Base-by-base conservation (phyloP, 192 early-diverging fungal genomes). In the Diversispora epigaea region DNA sequence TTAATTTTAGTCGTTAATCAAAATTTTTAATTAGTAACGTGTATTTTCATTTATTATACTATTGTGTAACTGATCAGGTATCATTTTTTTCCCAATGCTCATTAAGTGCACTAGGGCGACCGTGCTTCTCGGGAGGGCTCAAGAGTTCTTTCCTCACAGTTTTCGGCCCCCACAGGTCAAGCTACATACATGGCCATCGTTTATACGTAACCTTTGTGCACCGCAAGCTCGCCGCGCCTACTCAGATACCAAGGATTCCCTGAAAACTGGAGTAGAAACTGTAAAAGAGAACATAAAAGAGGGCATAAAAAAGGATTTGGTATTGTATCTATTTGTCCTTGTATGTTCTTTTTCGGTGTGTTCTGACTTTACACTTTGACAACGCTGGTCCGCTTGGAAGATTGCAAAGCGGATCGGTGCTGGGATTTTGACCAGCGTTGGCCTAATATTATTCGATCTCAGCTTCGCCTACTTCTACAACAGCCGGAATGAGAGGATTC, bases 251-350 rank as follows among this genome's bases (percentile, higher is more conserved):
- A 67, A 44, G 44, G 65, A 67, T 67, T 3, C 46, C 66, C 45
- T 68, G 21, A 68, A 50, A 68, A 4, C 66, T 68, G 46, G 46
- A 50, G 6, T 68, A 68, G 49, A 45, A 68, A 68, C 45, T 6
- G 46, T 68, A 68, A 50, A 68, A 47, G 46, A 68, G 45, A 50
- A 49, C 45, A 68, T 49, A 68, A 68, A 50, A 50, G 66, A 68
- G 46, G 66, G 19, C 6, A 45, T 32, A 68, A 68, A 68, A 46
- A 68, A 0, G 21, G 19, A 68, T 50, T 68, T 68, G 43, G 66
- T 68, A 50, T 49, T 68, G 66, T 68, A 50, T 0, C 4, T 47
- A 49, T 68, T 68, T 68, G 46, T 50, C 46, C 46, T 68, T 68
- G 46, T 68, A 67, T 67, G 17, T 67, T 49, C 47, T 67, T 67